Conservation (phyloP, 1,284 basidiomycete genomes). For the Irpex sp. region DNA sequence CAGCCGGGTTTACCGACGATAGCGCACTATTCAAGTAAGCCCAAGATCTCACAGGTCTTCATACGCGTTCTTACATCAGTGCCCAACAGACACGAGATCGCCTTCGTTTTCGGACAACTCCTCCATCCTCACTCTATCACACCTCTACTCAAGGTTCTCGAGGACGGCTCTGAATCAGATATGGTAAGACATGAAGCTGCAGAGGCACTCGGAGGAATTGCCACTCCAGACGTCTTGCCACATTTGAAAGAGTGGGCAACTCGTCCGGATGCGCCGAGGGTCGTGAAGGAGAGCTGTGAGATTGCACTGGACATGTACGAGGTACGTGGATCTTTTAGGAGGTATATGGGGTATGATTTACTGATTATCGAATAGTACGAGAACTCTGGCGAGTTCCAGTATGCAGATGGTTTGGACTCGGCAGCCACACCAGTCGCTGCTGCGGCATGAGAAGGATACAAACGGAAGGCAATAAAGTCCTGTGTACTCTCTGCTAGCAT, state of each 20-base stretch:
- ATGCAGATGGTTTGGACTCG: constrained; percentile 50
- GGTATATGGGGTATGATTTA: background rate
- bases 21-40: constrained; percentile 88
- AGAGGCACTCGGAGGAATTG: constrained; percentile 95
- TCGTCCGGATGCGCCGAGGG: constrained; percentile 74
- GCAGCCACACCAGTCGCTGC: background rate
- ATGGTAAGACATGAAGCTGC: constrained; percentile 99
- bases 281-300: constrained; percentile 94
- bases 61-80: too few species aligned
- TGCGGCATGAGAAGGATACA: background rate
- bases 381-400: constrained; percentile 88
- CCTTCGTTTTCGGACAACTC: constrained; percentile 97
- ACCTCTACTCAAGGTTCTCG: constrained; percentile 74
- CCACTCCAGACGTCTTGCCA: constrained; percentile 85
- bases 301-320: constrained; percentile 98
- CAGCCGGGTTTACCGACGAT: constrained; percentile 81
- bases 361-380: constrained; percentile 57
- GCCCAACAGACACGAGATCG: constrained; percentile 83
- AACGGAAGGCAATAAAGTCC: too few species aligned
- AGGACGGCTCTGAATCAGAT: constrained; percentile 74
- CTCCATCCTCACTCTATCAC: constrained; percentile 88
- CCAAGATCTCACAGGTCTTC: background rate
- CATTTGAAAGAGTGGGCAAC: constrained; percentile 84
- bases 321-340: constrained; percentile 38
- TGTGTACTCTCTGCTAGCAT: too few species aligned